A percentile compares a stretch with the other conserved stretches of the same genome.
Conservation (phyloP, 495 filamentous ascomycete genomes). For the Aspergillus baeticus region DNA sequence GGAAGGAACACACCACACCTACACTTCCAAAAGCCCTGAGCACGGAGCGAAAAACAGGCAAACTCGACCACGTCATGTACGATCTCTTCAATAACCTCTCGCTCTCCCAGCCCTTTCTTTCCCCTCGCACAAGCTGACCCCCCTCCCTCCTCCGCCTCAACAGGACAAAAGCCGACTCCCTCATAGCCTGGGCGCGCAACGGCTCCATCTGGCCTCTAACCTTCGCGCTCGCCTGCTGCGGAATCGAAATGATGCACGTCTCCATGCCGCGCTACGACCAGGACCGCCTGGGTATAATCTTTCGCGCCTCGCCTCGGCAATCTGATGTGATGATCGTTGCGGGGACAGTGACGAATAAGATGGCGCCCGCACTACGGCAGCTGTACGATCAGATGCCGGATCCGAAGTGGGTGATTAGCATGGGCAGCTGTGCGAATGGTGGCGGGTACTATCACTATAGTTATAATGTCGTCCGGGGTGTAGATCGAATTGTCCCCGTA, state of each 20-base stretch:
- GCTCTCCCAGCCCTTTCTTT: no score
- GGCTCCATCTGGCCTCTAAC: slow-evolving; percentile 96
- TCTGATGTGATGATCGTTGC: slow-evolving; percentile 98
- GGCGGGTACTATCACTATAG: slow-evolving; percentile 98
- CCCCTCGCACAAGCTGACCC: no score
- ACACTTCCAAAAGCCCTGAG: no score
- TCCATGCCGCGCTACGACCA: slow-evolving; percentile 96
- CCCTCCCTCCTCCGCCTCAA: no score
- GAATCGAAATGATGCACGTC: slow-evolving; percentile 97
- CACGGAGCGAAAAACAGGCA: no score
- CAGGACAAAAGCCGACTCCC: slow-evolving; percentile 88
- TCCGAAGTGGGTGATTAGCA: slow-evolving; percentile 90
- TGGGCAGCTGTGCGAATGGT: slow-evolving; percentile 94
- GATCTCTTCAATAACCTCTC: no score
- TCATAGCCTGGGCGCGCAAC: slow-evolving; percentile 93
- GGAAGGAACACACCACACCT: no score
- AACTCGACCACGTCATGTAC: no score
- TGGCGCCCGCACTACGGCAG: slow-evolving; percentile 90
- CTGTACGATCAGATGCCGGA: slow-evolving; percentile 99
- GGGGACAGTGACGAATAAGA: slow-evolving; percentile 95
- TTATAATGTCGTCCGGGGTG: slow-evolving; percentile 87
- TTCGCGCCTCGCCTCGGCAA: slow-evolving; percentile 91
- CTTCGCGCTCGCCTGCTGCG: slow-evolving; percentile 95
- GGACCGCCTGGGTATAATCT: slow-evolving; percentile 93
- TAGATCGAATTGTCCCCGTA: slow-evolving; percentile 91